Percentiles rank a stretch among this genome's conserved stretches.
Evolutionary conservation across 2,329 filamentous ascomycete genomes (phyloP).

Genomic region (Colletotrichum destructivum): DNA sequence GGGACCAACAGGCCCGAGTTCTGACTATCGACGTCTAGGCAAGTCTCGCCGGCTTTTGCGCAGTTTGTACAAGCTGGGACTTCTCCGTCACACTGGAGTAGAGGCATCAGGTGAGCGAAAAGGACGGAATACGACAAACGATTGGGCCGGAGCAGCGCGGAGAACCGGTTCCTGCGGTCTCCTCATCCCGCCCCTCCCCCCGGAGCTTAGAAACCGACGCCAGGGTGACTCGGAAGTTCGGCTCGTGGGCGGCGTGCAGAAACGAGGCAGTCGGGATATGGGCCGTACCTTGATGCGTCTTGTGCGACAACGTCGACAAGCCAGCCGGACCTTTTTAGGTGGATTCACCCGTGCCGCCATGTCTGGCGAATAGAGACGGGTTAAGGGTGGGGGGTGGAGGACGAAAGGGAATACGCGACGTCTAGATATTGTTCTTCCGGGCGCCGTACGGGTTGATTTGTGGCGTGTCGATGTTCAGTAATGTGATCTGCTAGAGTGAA

Average conservation of each 20-base stretch:
- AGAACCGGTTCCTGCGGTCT: background rate
- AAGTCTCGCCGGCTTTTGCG: constrained; percentile 51
- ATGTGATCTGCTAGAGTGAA: background rate
- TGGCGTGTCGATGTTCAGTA: background rate
- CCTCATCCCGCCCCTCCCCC: background rate
- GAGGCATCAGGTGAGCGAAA: too few species aligned
- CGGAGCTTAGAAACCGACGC: background rate
- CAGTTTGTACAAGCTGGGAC: constrained; percentile 56
- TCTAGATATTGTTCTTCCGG: background rate
- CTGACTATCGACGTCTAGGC: constrained; percentile 56
- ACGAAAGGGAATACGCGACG: background rate
- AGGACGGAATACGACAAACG: background rate
- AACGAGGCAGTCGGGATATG: background rate
- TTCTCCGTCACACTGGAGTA: constrained; percentile 54
- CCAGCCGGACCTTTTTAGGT: constrained; percentile 55
- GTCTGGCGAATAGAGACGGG: background rate
- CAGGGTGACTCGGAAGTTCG: background rate
- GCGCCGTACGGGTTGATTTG: background rate
- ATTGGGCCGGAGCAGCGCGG: constrained; percentile 26
- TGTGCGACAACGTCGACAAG: constrained; percentile 54
- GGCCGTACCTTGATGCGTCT: constrained; percentile 54
- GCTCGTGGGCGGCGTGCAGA: background rate
- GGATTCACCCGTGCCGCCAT: constrained; percentile 34
- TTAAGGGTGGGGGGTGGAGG: too few species aligned
- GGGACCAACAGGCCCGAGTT: constrained; percentile 53